A percentile compares a stretch with the other conserved stretches of the same genome.
Conservation (phyloP, 108 stramenopile genomes). For the Epithemia pelagica region DNA sequence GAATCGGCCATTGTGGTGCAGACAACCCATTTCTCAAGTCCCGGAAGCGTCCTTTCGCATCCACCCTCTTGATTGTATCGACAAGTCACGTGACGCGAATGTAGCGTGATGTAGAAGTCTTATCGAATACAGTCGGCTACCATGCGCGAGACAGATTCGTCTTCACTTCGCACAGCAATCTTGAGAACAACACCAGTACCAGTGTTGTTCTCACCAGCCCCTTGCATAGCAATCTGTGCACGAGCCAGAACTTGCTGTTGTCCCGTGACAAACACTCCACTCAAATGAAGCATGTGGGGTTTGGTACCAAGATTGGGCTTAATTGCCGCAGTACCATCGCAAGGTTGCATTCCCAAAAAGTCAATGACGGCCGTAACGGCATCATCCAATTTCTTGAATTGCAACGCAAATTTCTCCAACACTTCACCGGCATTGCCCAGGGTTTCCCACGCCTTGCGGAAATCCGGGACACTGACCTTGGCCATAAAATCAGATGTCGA, state of each 20-base stretch:
- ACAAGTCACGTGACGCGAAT: too few relatives aligned
- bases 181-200: slow-evolving; percentile 64
- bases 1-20: too few relatives aligned
- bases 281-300: slow-evolving; percentile 86
- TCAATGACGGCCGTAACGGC: slow-evolving; percentile 76
- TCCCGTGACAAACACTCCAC: slow-evolving; percentile 82
- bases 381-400: slow-evolving; percentile 83
- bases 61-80: too few relatives aligned
- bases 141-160: slow-evolving; percentile 59
- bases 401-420: slow-evolving; percentile 87
- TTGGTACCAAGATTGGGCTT: slow-evolving; percentile 52
- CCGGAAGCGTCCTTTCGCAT: too few relatives aligned
- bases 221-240: slow-evolving; percentile 80
- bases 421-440: slow-evolving; percentile 78
- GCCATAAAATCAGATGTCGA: slow-evolving; percentile 90
- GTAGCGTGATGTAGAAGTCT: too few relatives aligned
- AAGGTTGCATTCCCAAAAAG: slow-evolving; percentile 87
- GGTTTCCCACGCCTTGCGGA: slow-evolving; percentile 83
- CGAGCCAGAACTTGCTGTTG: slow-evolving; percentile 62
- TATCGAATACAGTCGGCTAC: slow-evolving; percentile 83
- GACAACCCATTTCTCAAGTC: too few relatives aligned
- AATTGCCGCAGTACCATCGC: slow-evolving; percentile 78
- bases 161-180: slow-evolving; percentile 84
- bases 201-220: slow-evolving; percentile 22
- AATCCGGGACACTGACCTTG: slow-evolving; percentile 81